phyloP scores from a whole-genome alignment of 805 yeast species.

The Yarrowia sp. region DNA sequence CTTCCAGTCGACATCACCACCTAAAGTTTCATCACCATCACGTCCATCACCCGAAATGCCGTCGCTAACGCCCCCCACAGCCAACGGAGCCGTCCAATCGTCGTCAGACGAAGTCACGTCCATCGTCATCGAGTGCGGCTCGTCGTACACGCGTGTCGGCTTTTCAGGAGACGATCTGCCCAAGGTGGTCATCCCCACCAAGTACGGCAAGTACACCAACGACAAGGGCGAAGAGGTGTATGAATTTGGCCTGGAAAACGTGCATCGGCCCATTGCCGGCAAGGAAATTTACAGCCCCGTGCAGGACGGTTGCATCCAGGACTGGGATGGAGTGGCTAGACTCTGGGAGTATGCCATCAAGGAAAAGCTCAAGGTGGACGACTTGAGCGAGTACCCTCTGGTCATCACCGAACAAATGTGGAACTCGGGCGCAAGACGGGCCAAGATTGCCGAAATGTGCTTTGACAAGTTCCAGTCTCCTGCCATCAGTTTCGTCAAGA shows the following conservation, averaged over 20 bases:
- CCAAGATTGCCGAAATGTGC: slow-evolving; percentile 69
- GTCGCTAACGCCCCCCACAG: slow-evolving; percentile 32
- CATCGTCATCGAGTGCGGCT: slow-evolving; percentile 89
- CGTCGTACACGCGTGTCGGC: slow-evolving; percentile 82
- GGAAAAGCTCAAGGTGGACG: slow-evolving; percentile 57
- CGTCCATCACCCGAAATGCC: slow-evolving; percentile 32
- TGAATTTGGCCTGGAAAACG: slow-evolving; percentile 53
- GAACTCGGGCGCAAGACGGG: slow-evolving; percentile 66
- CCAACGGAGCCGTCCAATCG: slow-evolving; percentile 32
- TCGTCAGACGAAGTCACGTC: slow-evolving; percentile 82
- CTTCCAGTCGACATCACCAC: slow-evolving; percentile 14
- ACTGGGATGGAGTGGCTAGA: slow-evolving; percentile 72
- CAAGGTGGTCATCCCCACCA: slow-evolving; percentile 73
- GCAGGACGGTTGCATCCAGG: slow-evolving; percentile 51
- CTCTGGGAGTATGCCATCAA: slow-evolving; percentile 73
- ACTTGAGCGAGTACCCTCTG: slow-evolving; percentile 70
- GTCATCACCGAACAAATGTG: slow-evolving; percentile 69
- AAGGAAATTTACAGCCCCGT: slow-evolving; percentile 50
- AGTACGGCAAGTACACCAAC: slow-evolving; percentile 55
- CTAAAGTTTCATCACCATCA: slow-evolving; percentile 34
- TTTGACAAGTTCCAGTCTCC: slow-evolving; percentile 80
- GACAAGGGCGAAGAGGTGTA: slow-evolving; percentile 42
- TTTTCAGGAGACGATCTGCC: slow-evolving; percentile 94
- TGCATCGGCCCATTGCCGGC: slow-evolving; percentile 51
- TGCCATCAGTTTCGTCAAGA: slow-evolving; percentile 72